phyloP scores from a whole-genome alignment of 164 flowering plant genomes.

The Stephania yunnanensis region DNA sequence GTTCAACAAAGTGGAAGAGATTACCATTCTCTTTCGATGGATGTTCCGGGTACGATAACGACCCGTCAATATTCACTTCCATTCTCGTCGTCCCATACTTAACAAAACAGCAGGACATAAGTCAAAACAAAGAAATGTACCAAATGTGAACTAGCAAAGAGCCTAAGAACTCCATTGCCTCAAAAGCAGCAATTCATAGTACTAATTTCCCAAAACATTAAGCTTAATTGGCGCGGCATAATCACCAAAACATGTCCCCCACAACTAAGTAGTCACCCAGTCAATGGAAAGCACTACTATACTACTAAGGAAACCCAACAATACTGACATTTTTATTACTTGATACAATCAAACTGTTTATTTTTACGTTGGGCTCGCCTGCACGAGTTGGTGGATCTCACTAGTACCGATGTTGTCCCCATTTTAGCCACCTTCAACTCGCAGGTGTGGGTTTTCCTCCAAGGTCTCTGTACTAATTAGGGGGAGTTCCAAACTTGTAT shows the following conservation, averaged over 20 bases:
- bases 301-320: background rate
- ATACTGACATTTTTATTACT: background rate
- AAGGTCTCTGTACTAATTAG: no score
- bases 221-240: background rate
- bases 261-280: no score
- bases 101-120: constrained; percentile 18
- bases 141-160: constrained; percentile 1
- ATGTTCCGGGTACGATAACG: constrained; percentile 59
- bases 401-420: no score
- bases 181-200: background rate
- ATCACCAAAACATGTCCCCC: no score
- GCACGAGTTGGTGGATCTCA: no score
- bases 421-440: no score
- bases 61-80: constrained; percentile 81
- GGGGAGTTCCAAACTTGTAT: no score
- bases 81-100: constrained; percentile 82
- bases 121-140: background rate
- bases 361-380: no score
- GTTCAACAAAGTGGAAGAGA: background rate
- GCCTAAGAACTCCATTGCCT: background rate
- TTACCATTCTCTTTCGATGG: constrained; percentile 47
- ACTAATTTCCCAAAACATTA: no score
- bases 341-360: background rate
- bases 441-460: no score
- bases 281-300: no score